A percentile compares a stretch with the other conserved stretches of the same genome.
Conservation (phyloP, 768 basidiomycete genomes). For the Boletellus emodensis region DNA sequence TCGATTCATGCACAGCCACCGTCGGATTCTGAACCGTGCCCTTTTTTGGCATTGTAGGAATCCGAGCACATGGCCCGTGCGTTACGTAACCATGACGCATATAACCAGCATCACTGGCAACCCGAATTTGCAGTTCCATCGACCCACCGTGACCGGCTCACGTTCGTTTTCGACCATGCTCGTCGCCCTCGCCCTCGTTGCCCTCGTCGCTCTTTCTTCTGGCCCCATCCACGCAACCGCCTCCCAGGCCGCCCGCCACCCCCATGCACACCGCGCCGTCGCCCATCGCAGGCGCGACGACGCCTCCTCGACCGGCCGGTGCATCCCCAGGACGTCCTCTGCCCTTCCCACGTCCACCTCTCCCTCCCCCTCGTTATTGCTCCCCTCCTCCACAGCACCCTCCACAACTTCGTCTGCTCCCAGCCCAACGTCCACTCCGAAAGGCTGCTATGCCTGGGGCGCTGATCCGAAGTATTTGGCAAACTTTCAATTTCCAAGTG, state of each 20-base stretch:
- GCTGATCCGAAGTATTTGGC: constrained; percentile 30
- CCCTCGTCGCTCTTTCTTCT: constrained; percentile 51
- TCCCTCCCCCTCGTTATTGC: constrained; percentile 2
- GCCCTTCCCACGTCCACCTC: constrained; percentile 11
- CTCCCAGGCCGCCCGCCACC: constrained; percentile 43
- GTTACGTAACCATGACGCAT: constrained; percentile 19
- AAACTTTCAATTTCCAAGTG: constrained; percentile 42
- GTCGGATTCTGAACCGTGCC: no score
- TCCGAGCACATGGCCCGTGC: constrained; percentile 13
- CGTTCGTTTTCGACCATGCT: constrained; percentile 30
- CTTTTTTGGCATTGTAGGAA: no score
- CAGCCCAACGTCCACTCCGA: constrained; percentile 1
- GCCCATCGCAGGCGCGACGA: constrained; percentile 52
- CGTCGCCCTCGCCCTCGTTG: constrained; percentile 54
- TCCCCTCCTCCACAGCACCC: no score
- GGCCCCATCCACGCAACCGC: constrained; percentile 48
- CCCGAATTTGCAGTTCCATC: background rate
- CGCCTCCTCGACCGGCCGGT: constrained; percentile 39
- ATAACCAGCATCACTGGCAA: background rate
- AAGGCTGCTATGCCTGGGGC: constrained; percentile 39
- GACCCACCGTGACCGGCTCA: constrained; percentile 14
- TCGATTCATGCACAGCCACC: no score
- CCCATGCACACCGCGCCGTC: constrained; percentile 41
- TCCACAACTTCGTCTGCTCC: constrained; percentile 7
- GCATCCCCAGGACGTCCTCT: constrained; percentile 44